Evolutionary conservation across 2,329 filamentous ascomycete genomes (phyloP).

Genomic region (Aspergillus felis): DNA sequence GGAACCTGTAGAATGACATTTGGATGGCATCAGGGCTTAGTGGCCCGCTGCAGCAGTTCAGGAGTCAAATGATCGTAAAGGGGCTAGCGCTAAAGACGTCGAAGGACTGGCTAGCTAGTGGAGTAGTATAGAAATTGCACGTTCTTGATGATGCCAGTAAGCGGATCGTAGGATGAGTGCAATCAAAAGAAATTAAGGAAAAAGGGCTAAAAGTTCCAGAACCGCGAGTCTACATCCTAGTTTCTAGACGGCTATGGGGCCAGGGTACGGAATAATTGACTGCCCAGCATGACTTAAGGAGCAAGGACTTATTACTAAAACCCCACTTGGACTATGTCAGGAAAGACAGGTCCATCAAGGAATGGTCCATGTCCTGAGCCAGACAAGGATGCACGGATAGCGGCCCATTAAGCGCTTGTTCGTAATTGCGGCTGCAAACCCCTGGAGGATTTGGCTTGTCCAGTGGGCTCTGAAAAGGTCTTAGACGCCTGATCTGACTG

Average conservation of each 20-base stretch:
- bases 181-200: neutral
- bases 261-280: neutral
- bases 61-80: slow-evolving; percentile 15
- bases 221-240: neutral
- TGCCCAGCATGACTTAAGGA: neutral
- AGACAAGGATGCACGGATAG: neutral
- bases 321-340: neutral
- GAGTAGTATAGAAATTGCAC: neutral
- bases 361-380: neutral
- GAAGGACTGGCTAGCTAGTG: slow-evolving; percentile 8
- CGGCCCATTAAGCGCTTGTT: slow-evolving; percentile 15
- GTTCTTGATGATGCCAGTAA: neutral
- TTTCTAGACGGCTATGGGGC: slow-evolving; percentile 2
- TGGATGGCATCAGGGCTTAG: slow-evolving; percentile 11
- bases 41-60: slow-evolving; percentile 8
- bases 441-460: slow-evolving; percentile 7
- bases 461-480: neutral
- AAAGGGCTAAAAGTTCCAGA: slow-evolving; percentile 7
- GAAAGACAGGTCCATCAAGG: neutral
- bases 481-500: neutral
- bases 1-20: slow-evolving; percentile 13
- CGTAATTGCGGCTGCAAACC: slow-evolving; percentile 16
- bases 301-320: neutral
- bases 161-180: neutral
- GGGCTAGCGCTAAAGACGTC: slow-evolving; percentile 19